Base-by-base conservation (phyloP, 2,329 filamentous ascomycete species). In the Aspergillus cejpii region DNA sequence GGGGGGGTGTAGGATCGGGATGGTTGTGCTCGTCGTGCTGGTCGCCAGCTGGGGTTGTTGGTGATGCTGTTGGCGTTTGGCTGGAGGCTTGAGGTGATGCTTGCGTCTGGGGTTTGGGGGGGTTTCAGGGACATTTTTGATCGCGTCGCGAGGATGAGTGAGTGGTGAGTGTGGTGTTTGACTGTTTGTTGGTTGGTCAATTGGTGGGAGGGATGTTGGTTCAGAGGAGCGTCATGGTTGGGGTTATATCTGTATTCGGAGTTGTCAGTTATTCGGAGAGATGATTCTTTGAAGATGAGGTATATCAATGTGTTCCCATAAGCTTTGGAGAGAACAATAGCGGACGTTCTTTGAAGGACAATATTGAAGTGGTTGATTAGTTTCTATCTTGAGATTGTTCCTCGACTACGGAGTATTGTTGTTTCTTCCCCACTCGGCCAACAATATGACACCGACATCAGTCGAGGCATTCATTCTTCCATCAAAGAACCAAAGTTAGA, bases 101-200 rank as follows among this genome's bases (percentile, higher is more conserved):
- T 28, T 19, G 26, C 31, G 31, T 34, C 19, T 40, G 27, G 33
- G 3, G 21, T 12, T 17, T n/a, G 21, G 14, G 41, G 14, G 11
- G 50, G 52, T 47, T 52, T 52, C n/a, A n/a, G n/a, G 44, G 52
- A 51, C 39, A 52, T 51, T 31, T 55, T 50, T 11, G 49, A 37
- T 34, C 52, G 41, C 24, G 40, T 41, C 51, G 44, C 19, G 44
- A 37, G 47, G 50, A 34, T 33, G 55, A 48, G 37, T 49, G 41
- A 26, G 47, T 51, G 40, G 54, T 38, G n/a, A n/a, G 26, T 37
- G 19, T 23, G 29, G 14, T 20, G 31, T 12, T 12, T 15, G 31
- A 8, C 28, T 14, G 14, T 15, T 15, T 8, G 3, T 31, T 15
- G 7, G 28, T 31, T 15, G 14, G 28, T n/a, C n/a, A n/a, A n/a